These are phyloP conservation scores for Rhodotorula sp. DNA, from an alignment of 1,284 basidiomycete species.

Conservation along the genomic window DNA sequence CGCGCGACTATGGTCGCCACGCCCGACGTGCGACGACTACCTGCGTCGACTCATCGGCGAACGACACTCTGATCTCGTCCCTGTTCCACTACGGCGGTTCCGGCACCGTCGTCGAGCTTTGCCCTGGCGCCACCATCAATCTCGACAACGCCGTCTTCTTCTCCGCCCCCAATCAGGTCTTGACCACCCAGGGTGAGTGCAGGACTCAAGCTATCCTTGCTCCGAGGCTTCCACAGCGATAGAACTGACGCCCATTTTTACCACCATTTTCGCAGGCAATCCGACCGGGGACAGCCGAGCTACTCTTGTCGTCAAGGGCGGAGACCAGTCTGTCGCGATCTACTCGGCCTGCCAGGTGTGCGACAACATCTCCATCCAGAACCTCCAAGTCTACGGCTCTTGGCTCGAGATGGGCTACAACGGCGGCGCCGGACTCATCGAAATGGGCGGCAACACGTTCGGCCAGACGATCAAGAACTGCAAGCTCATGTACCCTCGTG, in stretches of 20 bases:
- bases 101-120: conserved; percentile 52
- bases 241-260: not conserved
- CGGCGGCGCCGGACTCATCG: conserved; percentile 47
- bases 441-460: conserved; percentile 49
- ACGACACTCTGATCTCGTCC: conserved; percentile 39
- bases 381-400: conserved; percentile 50
- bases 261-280: conserved; percentile 45
- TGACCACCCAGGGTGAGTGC: conserved; percentile 48
- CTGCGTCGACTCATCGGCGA: conserved; percentile 38
- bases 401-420: conserved; percentile 46
- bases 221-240: no score
- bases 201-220: no score
- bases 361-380: conserved; percentile 34
- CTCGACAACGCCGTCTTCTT: conserved; percentile 53
- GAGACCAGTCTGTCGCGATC: conserved; percentile 44
- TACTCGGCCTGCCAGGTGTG: conserved; percentile 42
- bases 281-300: conserved; percentile 52
- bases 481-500: conserved; percentile 42
- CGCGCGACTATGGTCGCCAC: not conserved
- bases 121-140: conserved; percentile 51
- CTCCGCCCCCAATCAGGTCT: conserved; percentile 53
- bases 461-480: conserved; percentile 40
- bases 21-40: not conserved
- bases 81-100: conserved; percentile 44
- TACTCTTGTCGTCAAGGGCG: conserved; percentile 48